phyloP scores from a whole-genome alignment of 768 basidiomycete species.

The Amanita molliuscula region DNA sequence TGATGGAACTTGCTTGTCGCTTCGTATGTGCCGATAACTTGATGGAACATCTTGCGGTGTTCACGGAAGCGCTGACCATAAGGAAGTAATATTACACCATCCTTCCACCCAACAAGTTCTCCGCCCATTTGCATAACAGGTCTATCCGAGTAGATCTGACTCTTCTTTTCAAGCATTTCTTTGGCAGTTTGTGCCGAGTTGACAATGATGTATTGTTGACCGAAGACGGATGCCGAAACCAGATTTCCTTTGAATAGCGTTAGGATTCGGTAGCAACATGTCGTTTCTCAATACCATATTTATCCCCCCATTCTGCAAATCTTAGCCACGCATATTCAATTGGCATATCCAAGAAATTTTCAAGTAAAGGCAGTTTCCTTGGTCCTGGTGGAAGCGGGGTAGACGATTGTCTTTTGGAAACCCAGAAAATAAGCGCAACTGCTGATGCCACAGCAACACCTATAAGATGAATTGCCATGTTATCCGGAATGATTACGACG shows the following conservation, averaged over 20 bases:
- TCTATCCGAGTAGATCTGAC: slow-evolving; percentile 45
- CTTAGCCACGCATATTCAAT: slow-evolving; percentile 30
- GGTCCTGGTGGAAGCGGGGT: slow-evolving; percentile 29
- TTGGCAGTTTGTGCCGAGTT: slow-evolving; percentile 29
- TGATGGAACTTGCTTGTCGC: slow-evolving; percentile 27
- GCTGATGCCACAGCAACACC: neutral
- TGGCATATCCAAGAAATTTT: slow-evolving; percentile 35
- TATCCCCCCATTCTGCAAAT: slow-evolving; percentile 29
- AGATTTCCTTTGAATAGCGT: neutral
- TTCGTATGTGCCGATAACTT: slow-evolving; percentile 27
- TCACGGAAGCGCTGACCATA: slow-evolving; percentile 30
- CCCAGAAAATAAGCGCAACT: neutral
- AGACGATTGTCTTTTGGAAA: slow-evolving; percentile 9
- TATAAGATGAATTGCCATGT: neutral
- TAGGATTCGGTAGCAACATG: no score
- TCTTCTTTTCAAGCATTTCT: slow-evolving; percentile 43
- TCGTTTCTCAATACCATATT: slow-evolving; percentile 20
- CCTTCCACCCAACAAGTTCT: slow-evolving; percentile 31
- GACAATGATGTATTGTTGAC: slow-evolving; percentile 25
- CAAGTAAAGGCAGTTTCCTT: slow-evolving; percentile 29
- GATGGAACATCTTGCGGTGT: slow-evolving; percentile 31
- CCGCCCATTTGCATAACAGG: slow-evolving; percentile 32
- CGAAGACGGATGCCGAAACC: slow-evolving; percentile 2
- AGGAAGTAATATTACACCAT: slow-evolving; percentile 22
- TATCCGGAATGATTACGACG: slow-evolving; percentile 7